phyloP scores from a whole-genome alignment of 257 asterid species.

The Asclepias syriaca region DNA sequence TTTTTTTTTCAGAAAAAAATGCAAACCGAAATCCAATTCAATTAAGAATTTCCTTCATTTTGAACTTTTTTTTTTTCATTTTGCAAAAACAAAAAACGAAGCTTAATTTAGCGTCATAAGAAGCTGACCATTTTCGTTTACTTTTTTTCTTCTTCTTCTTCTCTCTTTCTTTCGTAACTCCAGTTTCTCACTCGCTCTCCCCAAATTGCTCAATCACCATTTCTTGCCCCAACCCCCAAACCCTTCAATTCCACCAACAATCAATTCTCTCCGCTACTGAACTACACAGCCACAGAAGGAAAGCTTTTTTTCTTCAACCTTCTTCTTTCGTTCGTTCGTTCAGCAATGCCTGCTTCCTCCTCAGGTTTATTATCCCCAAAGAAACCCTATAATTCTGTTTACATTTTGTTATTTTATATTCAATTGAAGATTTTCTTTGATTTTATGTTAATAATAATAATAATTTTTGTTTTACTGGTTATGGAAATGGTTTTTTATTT shows the following conservation, averaged over 20 bases:
- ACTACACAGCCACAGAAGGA: neutral
- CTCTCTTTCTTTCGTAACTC: too few relatives aligned
- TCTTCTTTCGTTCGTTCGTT: neutral
- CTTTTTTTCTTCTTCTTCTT: neutral
- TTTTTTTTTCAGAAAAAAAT: too few relatives aligned
- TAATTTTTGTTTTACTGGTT: neutral
- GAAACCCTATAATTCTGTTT: neutral
- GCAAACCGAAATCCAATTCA: too few relatives aligned
- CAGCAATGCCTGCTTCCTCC: slow-evolving; percentile 94
- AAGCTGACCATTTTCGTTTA: too few relatives aligned
- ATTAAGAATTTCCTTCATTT: too few relatives aligned
- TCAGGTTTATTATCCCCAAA: slow-evolving; percentile 39
- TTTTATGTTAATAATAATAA: too few relatives aligned
- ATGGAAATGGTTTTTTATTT: neutral
- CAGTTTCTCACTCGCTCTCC: neutral
- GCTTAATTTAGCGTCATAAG: too few relatives aligned
- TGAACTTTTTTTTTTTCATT: too few relatives aligned
- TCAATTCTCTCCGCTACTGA: neutral
- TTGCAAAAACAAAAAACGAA: too few relatives aligned
- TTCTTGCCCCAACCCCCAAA: neutral
- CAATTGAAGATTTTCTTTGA: neutral
- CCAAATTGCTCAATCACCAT: neutral
- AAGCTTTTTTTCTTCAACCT: neutral
- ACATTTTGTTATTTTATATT: neutral
- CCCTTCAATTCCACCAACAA: neutral